Evolutionary conservation across 2,329 filamentous ascomycete genomes (phyloP), one percentile per base, ranked within the genome.

Genomic region (Penicillium sp.): DNA sequence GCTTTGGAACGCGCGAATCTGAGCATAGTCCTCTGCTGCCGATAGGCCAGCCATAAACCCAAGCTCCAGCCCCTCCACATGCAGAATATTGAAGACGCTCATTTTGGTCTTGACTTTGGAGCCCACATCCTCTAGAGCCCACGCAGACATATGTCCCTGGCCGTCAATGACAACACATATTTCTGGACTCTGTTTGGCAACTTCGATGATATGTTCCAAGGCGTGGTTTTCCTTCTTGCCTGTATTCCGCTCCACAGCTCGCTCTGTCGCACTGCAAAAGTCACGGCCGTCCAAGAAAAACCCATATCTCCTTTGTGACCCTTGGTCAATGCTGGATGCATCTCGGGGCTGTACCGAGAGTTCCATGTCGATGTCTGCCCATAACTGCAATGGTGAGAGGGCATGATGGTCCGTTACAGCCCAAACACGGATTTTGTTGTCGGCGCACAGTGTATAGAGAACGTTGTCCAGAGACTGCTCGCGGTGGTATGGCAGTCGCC

Each of bases 51-150:
- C 55, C 58, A 73, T 69, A 58, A 80, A 76, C 5, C 73, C 74
- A 44, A 81, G 72, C 43, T 77, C 68, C 57, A 88, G 65, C 2
- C 83, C 83, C 68, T 90, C 86, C 27, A 93, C 85, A 69, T 96
- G 90, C 1, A 91, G 87, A 66, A 97, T 88, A 70, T 92, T 95
- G 79, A 95, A 96, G n/a, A 94, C 85, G 61, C 88, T 87, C 31
- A 86, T 82, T 4, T 84, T 81, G 59, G 85, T 85, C 65, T 85
- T 86, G 35, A 82, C 80, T 69, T 88, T 91, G 67, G 85, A 87
- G 37, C 89, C 89, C 19, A 96, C 85, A 69, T 94, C 93, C 73
- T 98, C 93, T 56, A 99, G 78, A 0, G 92, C 94, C 91, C 94
- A 97, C 0, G 91, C 92, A 41, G 91, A 92, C 89, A 98, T 91